These are phyloP conservation scores for Pyrenula massariospora DNA, from an alignment of 495 filamentous ascomycete genomes.

Conservation along the genomic window DNA sequence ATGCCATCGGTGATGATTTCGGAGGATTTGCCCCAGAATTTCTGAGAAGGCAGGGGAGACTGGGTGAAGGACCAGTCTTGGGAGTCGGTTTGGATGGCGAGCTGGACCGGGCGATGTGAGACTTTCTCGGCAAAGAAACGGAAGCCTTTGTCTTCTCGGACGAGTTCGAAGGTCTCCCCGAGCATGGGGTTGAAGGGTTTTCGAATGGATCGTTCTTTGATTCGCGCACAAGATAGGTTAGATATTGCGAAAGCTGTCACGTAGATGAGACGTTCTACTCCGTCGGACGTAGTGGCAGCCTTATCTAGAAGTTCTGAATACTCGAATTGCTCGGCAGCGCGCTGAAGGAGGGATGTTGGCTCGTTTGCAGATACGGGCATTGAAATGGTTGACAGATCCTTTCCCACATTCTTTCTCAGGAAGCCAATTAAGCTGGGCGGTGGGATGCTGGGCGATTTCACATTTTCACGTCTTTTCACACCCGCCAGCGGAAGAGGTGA, in stretches of 20 bases:
- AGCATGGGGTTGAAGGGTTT: slow-evolving; percentile 98
- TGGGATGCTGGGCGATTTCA: slow-evolving; percentile 57
- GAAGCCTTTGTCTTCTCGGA: slow-evolving; percentile 80
- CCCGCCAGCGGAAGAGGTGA: slow-evolving; percentile 61
- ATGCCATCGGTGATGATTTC: slow-evolving; percentile 89
- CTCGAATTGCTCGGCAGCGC: slow-evolving; percentile 78
- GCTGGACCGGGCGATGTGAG: slow-evolving; percentile 77
- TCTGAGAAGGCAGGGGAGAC: slow-evolving; percentile 77
- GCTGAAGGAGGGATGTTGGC: slow-evolving; percentile 76
- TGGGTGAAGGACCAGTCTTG: slow-evolving; percentile 76
- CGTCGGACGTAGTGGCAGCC: slow-evolving; percentile 45
- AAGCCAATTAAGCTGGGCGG: slow-evolving; percentile 90
- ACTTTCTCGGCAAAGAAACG: slow-evolving; percentile 90
- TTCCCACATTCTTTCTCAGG: slow-evolving; percentile 93
- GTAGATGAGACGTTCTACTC: slow-evolving; percentile 62
- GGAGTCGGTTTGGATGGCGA: slow-evolving; percentile 87
- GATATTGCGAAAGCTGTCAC: slow-evolving; percentile 87
- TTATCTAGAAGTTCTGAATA: slow-evolving; percentile 76
- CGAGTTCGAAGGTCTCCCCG: slow-evolving; percentile 88
- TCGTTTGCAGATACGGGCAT: slow-evolving; percentile 98
- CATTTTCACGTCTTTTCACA: slow-evolving; percentile 55
- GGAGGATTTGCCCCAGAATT: slow-evolving; percentile 96
- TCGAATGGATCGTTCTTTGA: slow-evolving; percentile 82
- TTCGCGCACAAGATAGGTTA: slow-evolving; percentile 62
- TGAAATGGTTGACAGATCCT: slow-evolving; percentile 87